Evolutionary conservation across 441 rosid species (phyloP).

Genomic region (Euphorbia schlechtendalii): DNA sequence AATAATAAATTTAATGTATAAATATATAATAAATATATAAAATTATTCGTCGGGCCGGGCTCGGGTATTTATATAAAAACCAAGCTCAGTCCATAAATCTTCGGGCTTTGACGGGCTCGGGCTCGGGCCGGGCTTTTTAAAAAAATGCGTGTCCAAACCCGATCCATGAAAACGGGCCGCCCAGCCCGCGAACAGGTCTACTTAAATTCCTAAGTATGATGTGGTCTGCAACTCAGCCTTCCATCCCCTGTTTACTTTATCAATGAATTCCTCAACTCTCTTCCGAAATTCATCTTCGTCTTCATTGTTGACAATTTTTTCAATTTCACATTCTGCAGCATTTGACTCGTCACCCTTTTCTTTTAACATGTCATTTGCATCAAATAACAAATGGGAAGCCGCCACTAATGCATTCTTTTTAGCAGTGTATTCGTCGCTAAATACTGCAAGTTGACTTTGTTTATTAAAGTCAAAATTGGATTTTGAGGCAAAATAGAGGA

Average conservation of each 20-base stretch:
- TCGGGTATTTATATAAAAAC: too few relatives aligned
- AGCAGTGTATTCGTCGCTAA: neutral
- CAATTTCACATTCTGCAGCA: neutral
- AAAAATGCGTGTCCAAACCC: too few relatives aligned
- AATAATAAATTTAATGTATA: too few relatives aligned
- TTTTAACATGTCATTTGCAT: neutral
- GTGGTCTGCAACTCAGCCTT: neutral
- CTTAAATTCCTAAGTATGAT: neutral
- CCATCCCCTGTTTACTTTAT: constrained; percentile 10
- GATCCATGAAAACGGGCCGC: too few relatives aligned
- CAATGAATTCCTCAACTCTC: constrained; percentile 13
- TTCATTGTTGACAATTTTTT: neutral
- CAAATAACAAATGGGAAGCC: neutral
- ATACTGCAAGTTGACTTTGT: constrained; percentile 14
- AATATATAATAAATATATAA: too few relatives aligned
- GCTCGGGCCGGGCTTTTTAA: too few relatives aligned
- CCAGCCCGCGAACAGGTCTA: too few relatives aligned
- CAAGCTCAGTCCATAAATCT: too few relatives aligned
- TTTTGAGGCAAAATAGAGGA: constrained; percentile 43
- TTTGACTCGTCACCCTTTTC: neutral
- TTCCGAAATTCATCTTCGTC: constrained; percentile 7
- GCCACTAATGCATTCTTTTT: neutral
- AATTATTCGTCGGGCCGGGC: too few relatives aligned
- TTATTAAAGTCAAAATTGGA: constrained; percentile 21
- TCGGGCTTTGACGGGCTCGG: too few relatives aligned